These are phyloP conservation scores for Thalassiosira profunda DNA, from an alignment of 108 stramenopile genomes.

Conservation along the genomic window DNA sequence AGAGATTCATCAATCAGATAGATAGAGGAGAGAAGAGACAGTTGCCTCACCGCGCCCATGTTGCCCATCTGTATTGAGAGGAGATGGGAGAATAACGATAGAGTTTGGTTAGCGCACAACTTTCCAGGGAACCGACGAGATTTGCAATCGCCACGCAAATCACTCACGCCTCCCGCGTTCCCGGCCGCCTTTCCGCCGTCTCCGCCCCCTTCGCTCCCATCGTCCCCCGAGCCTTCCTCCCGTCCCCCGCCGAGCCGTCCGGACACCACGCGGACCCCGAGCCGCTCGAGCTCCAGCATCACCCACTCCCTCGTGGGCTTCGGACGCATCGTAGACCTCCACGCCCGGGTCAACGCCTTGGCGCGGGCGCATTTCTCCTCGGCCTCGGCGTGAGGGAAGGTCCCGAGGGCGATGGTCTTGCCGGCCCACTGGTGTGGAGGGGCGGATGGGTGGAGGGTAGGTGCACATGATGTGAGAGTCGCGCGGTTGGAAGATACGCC, in stretches of 20 bases:
- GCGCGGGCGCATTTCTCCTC: conserved; percentile 93
- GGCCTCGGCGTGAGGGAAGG: conserved; percentile 86
- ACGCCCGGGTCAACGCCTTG: conserved; percentile 88
- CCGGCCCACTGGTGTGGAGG: conserved; percentile 50
- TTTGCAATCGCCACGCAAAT: too few species aligned
- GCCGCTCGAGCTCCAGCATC: conserved; percentile 88
- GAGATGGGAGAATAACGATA: background rate
- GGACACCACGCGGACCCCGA: conserved; percentile 87
- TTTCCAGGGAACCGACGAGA: too few species aligned
- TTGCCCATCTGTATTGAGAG: conserved; percentile 17
- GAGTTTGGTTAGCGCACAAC: too few species aligned
- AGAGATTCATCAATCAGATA: background rate
- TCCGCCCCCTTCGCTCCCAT: conserved; percentile 17
- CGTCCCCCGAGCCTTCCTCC: conserved; percentile 59
- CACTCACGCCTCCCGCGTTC: conserved; percentile 1
- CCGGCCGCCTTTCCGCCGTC: conserved; percentile 7
- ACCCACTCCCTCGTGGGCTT: conserved; percentile 93
- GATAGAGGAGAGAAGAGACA: background rate
- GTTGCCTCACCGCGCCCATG: conserved; percentile 6
- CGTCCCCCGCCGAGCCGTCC: conserved; percentile 79
- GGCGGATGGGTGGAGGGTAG: too few species aligned
- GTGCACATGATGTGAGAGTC: too few species aligned
- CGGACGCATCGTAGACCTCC: conserved; percentile 92
- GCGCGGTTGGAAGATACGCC: too few species aligned
- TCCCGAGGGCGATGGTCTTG: conserved; percentile 71